A percentile compares a stretch with the other conserved stretches of the same genome.
phyloP scores from a whole-genome alignment of 441 rosid genomes.

The Oxalis stricta region DNA sequence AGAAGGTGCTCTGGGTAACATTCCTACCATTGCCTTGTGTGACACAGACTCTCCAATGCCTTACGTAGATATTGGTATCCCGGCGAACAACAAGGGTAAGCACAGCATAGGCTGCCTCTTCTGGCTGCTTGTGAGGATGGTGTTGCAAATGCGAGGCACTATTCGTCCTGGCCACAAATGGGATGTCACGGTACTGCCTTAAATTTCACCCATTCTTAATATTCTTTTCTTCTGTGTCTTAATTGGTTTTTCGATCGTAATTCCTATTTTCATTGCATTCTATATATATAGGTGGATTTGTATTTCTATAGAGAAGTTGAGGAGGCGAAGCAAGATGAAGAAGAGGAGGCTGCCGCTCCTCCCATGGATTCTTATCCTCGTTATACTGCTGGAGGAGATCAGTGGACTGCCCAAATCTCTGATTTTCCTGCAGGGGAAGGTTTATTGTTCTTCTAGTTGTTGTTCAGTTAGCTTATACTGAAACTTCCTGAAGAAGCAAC shows the following conservation, averaged over 20 bases:
- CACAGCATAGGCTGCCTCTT: constrained; percentile 91
- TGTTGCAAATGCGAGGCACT: constrained; percentile 89
- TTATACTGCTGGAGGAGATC: constrained; percentile 26
- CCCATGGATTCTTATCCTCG: constrained; percentile 28
- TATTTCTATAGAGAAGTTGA: constrained; percentile 92
- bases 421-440: no score
- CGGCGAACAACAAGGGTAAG: constrained; percentile 91
- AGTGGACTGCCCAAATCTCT: constrained; percentile 32
- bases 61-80: constrained; percentile 81
- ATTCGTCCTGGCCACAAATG: constrained; percentile 69
- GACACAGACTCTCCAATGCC: constrained; percentile 93
- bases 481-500: no score
- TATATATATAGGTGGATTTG: constrained; percentile 57
- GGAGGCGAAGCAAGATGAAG: constrained; percentile 64
- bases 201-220: neutral
- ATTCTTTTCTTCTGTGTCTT: neutral
- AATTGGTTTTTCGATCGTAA: neutral
- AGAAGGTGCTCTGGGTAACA: constrained; percentile 93
- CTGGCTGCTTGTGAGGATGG: constrained; percentile 95
- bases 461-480: no score
- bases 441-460: no score
- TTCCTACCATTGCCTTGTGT: constrained; percentile 83
- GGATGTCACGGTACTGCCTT: constrained; percentile 92
- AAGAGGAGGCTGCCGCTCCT: constrained; percentile 41
- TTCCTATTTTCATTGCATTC: no score